phyloP scores from a whole-genome alignment of 2,329 filamentous ascomycete species.

The Aspergillus flavus region DNA sequence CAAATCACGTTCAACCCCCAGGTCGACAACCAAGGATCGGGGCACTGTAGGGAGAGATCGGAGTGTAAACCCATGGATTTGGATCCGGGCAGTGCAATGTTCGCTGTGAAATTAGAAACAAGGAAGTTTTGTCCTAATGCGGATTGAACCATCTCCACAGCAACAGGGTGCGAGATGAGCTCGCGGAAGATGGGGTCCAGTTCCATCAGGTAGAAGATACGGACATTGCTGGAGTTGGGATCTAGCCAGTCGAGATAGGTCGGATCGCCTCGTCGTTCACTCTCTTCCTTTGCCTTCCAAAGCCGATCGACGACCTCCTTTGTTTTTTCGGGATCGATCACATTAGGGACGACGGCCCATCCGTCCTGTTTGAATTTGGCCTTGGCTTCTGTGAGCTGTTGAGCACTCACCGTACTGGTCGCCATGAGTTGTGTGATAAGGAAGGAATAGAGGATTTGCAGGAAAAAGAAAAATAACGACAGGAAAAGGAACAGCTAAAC shows the following conservation, averaged over 20 bases:
- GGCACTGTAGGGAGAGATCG: background rate
- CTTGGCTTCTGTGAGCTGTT: conserved; percentile 1
- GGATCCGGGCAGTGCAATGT: conserved; percentile 5
- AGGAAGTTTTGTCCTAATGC: conserved; percentile 10
- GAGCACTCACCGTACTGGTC: background rate
- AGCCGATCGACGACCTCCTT: background rate
- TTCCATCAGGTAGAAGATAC: conserved; percentile 8
- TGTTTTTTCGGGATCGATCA: background rate
- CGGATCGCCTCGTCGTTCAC: conserved; percentile 1
- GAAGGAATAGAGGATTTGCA: background rate
- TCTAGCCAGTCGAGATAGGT: conserved; percentile 4
- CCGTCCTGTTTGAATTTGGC: conserved; percentile 5
- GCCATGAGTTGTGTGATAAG: background rate
- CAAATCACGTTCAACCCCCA: conserved; percentile 7
- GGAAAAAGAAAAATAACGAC: background rate
- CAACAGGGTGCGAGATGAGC: conserved; percentile 6
- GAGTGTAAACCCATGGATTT: conserved; percentile 9
- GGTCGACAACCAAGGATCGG: conserved; percentile 5
- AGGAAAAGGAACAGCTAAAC: background rate
- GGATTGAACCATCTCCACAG: conserved; percentile 5
- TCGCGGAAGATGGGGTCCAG: conserved; percentile 8
- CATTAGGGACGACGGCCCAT: conserved; percentile 1
- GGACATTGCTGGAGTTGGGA: conserved; percentile 8
- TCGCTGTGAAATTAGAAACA: conserved; percentile 7
- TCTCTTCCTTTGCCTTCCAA: conserved; percentile 2